Evolutionary conservation across 139 green algal species (phyloP).

Genomic region (Chlorella sp.): DNA sequence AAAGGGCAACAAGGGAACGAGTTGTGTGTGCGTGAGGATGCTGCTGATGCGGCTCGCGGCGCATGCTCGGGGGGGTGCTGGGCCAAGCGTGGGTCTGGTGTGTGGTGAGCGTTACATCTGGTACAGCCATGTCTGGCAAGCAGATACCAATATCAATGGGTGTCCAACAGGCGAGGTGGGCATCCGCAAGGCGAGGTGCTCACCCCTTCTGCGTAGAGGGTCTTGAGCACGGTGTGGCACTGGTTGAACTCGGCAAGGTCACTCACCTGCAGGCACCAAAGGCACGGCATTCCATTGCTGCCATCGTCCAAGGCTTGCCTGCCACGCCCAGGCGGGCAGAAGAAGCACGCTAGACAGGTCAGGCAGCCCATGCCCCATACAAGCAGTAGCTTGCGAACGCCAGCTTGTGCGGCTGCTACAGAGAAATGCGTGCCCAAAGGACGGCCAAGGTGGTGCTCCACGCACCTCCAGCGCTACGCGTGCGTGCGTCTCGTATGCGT

Average conservation of each 20-base stretch:
- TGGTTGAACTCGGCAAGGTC: conserved; percentile 76
- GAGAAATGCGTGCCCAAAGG: no score
- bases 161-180: neutral
- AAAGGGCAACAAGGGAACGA: neutral
- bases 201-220: conserved; percentile 54
- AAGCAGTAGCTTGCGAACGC: no score
- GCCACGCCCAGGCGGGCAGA: no score
- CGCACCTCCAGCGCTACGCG: conserved; percentile 20
- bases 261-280: conserved; percentile 9
- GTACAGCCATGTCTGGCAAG: neutral
- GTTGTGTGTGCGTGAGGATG: neutral
- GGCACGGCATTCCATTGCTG: no score
- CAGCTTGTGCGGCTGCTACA: no score
- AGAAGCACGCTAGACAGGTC: no score
- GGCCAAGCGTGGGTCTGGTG: neutral
- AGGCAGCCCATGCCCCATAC: no score
- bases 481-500: conserved; percentile 26
- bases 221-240: conserved; percentile 52
- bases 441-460: no score
- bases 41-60: neutral
- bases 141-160: neutral
- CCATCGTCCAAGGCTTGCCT: no score
- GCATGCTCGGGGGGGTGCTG: neutral
- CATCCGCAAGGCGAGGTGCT: conserved; percentile 1
- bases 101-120: neutral